Evolutionary conservation across 129 eudicot genomes (phyloP), one percentile per base, ranked within the genome.

Genomic region (Tagetes erecta): DNA sequence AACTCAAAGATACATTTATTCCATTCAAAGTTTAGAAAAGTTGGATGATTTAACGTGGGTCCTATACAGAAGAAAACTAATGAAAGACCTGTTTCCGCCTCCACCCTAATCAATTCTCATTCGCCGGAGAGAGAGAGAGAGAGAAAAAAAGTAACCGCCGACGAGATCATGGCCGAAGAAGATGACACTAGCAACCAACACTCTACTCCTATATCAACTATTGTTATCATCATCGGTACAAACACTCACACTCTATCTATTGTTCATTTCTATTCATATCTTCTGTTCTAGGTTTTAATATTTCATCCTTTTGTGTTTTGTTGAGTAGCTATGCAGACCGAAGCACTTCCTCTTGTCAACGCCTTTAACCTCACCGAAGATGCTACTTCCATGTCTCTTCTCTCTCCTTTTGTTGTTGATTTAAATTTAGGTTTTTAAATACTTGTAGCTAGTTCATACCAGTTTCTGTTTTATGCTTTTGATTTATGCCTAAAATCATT

Each of bases 241-340:
- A 20, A 20, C 27, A 20, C 27, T 20, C 27, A 20, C 27, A 20
- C 27, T 41, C 14, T 0, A 12, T 41, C 8, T n/a, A 56, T 42
- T 3, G 44, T 0, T 51, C 1, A 10, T 49, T 6, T 68, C 6
- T 37, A 6, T 36, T 39, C 30, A 1, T 70, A 8, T 59, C 13
- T 4, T 36, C 36, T n/a, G 27, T 71, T 10, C 11, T 40, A 65
- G 45, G 64, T 63, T 56, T 63, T 10, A 6, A 39, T 30, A 0
- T 38, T 6, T 57, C 14, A 64, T 76, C 53, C 34, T 11, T 40
- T 70, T 52, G 30, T 1, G 35, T 58, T 46, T 63, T 62, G 7
- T 46, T 70, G 44, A 57, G 40, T 72, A 93, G 98, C 98, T 83
- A 90, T 94, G 98, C 93, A 94, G 83, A 86, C 94, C 53, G 99